Evolutionary conservation across 768 basidiomycete genomes (phyloP).

Genomic region (Fibroporia radiculosa): DNA sequence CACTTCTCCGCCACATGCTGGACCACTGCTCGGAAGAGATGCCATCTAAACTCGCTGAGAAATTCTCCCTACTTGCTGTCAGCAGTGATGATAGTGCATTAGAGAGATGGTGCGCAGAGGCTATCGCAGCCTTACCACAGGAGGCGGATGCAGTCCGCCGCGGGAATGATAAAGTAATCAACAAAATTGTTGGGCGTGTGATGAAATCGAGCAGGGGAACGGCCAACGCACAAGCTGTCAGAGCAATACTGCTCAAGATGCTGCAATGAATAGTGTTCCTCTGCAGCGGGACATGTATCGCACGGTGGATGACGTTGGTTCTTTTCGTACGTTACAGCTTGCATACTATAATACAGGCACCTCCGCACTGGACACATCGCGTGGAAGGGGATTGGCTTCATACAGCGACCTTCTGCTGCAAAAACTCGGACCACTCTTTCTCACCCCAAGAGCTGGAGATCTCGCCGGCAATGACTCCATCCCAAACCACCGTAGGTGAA

Average conservation of each 20-base stretch:
- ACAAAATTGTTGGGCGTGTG: slow-evolving; percentile 76
- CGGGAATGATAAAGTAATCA: slow-evolving; percentile 73
- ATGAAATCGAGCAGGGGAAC: slow-evolving; percentile 78
- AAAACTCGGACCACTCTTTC: slow-evolving; percentile 73
- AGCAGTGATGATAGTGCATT: slow-evolving; percentile 32
- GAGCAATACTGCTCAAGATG: slow-evolving; percentile 40
- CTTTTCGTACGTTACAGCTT: slow-evolving; percentile 7
- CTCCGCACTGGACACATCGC: neutral
- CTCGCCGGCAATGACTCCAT: slow-evolving; percentile 64
- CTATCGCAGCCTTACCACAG: slow-evolving; percentile 55
- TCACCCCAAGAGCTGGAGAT: slow-evolving; percentile 79
- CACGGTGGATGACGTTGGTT: neutral
- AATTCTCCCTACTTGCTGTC: slow-evolving; percentile 40
- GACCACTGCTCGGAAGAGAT: slow-evolving; percentile 29
- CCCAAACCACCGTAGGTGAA: slow-evolving; percentile 75
- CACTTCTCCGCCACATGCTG: slow-evolving; percentile 67
- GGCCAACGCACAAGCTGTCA: slow-evolving; percentile 63
- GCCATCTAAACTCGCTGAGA: slow-evolving; percentile 37
- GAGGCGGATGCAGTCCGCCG: slow-evolving; percentile 57
- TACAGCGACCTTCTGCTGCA: slow-evolving; percentile 44
- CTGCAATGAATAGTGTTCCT: slow-evolving; percentile 18
- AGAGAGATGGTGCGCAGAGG: slow-evolving; percentile 48
- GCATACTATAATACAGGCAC: slow-evolving; percentile 3
- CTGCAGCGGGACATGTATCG: no score
- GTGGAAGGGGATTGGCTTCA: neutral